Base-by-base conservation (phyloP, 768 basidiomycete genomes). In the Cubamyces sp. region DNA sequence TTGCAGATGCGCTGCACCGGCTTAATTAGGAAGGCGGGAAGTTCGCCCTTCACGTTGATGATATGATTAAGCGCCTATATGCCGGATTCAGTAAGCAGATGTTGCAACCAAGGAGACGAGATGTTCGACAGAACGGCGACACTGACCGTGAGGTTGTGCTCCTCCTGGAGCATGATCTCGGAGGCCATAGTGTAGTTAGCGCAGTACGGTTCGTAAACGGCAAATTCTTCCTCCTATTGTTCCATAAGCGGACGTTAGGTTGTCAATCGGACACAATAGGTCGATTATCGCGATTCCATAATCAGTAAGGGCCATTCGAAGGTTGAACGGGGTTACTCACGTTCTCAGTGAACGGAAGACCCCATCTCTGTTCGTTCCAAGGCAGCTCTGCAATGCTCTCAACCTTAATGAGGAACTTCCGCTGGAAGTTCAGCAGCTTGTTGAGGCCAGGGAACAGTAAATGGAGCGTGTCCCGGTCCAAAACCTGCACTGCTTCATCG, bases 1-100 rank as follows among this genome's bases (percentile, higher is more conserved):
- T 98, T 98, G 84, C 96, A 97, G 68, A 98, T 90, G 64, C 97
- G 87, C 75, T 99, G 97, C 51, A 99, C 91, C 7, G 97, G 97
- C 79, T 98, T 98, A 82, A 98, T 98, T 62, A 98, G 86, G 78
- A 98, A 96, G 9, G 94, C 94, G 61, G 93, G 92, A 34, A 99
- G 82, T 71, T 99, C 97, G 71, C 91, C 89, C 74, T 91, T 91
- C 70, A 89, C 88, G 68, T 94, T 92, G 77, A 96, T 91, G 79
- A 93, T 79, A 75, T 88, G 83, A 77, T 91, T 90, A 71, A 91
- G 80, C 63, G 85, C 83, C 92, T 94, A 71, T 57, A n/a, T 60
- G 60, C 64, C 57, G 63, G 45, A 60, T 55, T 34, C 64, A 14
- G 63, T 55, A 50, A 64, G 57, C 57, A 23, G 15, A 54, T 19